Evolutionary conservation across 257 asterid genomes (phyloP).

Genomic region (Jacaranda copaia): DNA sequence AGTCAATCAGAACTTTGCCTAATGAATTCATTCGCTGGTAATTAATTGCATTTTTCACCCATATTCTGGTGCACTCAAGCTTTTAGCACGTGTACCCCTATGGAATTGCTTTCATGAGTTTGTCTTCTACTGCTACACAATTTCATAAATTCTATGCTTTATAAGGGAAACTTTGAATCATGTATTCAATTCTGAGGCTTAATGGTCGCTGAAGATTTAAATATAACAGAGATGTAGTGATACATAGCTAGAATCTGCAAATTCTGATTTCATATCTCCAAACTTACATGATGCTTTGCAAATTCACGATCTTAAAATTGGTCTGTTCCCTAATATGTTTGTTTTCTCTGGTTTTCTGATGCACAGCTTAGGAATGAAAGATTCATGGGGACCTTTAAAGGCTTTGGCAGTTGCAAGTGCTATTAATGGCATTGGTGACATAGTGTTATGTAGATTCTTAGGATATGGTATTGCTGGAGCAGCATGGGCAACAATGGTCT

Average conservation of each 20-base stretch:
- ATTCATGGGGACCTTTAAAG: conserved; percentile 97
- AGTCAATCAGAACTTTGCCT: conserved; percentile 6
- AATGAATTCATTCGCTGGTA: conserved; percentile 21
- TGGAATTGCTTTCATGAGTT: conserved; percentile 9
- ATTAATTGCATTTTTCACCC: conserved; percentile 21
- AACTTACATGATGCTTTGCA: conserved; percentile 15
- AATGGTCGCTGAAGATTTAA: conserved; percentile 5
- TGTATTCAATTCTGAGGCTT: conserved; percentile 2
- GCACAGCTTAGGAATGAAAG: conserved; percentile 96
- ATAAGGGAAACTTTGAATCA: conserved; percentile 22
- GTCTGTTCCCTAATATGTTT: conserved; percentile 18
- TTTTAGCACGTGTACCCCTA: conserved; percentile 16
- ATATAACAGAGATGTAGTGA: conserved; percentile 19
- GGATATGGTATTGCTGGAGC: conserved; percentile 98
- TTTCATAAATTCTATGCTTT: conserved; percentile 16
- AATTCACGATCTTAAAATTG: conserved; percentile 26
- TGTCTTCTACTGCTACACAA: not conserved
- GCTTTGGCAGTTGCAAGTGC: conserved; percentile 89
- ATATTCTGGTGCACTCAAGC: conserved; percentile 4
- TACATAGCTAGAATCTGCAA: conserved; percentile 25
- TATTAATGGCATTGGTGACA: conserved; percentile 86
- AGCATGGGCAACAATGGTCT: conserved; percentile 99
- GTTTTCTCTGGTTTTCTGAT: conserved; percentile 28
- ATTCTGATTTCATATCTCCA: conserved; percentile 15
- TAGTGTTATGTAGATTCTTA: conserved; percentile 79